Evolutionary conservation across 805 yeast species (phyloP).

Genomic region (Citeromyces matritensis): DNA sequence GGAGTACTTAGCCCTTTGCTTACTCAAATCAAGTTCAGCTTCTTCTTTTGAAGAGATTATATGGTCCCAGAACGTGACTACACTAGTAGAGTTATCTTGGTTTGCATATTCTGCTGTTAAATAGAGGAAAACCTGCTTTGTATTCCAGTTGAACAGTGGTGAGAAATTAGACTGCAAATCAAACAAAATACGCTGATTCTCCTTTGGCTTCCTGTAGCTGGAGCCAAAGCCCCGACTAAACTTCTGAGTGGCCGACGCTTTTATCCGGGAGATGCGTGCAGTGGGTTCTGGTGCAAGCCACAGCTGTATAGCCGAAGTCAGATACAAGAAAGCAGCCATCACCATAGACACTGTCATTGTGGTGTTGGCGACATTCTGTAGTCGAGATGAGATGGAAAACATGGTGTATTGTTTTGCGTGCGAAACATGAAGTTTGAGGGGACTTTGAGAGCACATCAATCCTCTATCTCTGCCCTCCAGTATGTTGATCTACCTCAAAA

Average conservation of each 20-base stretch:
- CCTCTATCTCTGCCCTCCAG: too few relatives aligned
- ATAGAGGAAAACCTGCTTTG: constrained; percentile 89
- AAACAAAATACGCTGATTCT: constrained; percentile 56
- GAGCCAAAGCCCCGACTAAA: constrained; percentile 58
- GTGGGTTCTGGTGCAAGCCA: too few relatives aligned
- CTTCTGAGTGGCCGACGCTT: too few relatives aligned
- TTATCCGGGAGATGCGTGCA: too few relatives aligned
- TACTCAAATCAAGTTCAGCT: constrained; percentile 37
- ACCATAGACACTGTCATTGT: constrained; percentile 35
- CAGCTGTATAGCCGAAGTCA: constrained; percentile 34
- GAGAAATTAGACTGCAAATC: constrained; percentile 65
- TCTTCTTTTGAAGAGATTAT: constrained; percentile 47
- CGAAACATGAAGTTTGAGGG: background rate
- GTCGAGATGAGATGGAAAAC: constrained; percentile 3
- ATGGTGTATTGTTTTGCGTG: constrained; percentile 1
- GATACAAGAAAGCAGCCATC: constrained; percentile 28
- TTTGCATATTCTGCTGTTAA: constrained; percentile 70
- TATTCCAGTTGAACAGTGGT: constrained; percentile 88
- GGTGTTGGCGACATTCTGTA: constrained; percentile 36
- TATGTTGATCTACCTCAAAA: background rate
- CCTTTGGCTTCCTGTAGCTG: constrained; percentile 49
- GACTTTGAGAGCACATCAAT: background rate
- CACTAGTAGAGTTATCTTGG: too few relatives aligned
- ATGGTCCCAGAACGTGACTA: constrained; percentile 80
- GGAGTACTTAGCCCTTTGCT: constrained; percentile 57